A percentile compares a stretch with the other conserved stretches of the same genome.
Evolutionary conservation across 768 basidiomycete species (phyloP).

Genomic region (Kwoniella sp.): DNA sequence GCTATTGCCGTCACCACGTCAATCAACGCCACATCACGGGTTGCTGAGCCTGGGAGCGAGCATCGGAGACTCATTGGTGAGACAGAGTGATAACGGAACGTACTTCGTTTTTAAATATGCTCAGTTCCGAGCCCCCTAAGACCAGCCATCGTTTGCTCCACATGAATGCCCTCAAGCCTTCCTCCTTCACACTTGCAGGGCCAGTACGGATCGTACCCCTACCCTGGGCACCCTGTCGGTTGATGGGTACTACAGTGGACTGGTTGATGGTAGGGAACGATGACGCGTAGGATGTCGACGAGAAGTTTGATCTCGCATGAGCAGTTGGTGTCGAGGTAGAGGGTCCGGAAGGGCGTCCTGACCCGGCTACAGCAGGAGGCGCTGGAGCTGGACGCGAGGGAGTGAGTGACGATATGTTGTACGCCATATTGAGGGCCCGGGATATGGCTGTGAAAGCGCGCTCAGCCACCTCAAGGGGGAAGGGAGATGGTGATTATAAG

Average conservation of each 20-base stretch:
- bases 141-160: slow-evolving; percentile 91
- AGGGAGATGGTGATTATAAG: too few species aligned
- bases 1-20: slow-evolving; percentile 22
- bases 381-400: slow-evolving; percentile 46
- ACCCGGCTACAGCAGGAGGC: slow-evolving; percentile 17
- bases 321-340: slow-evolving; percentile 6
- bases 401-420: slow-evolving; percentile 35
- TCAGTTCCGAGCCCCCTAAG: slow-evolving; percentile 74
- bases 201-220: slow-evolving; percentile 54
- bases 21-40: too few species aligned
- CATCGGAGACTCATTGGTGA: too few species aligned
- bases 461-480: too few species aligned
- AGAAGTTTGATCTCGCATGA: slow-evolving; percentile 23
- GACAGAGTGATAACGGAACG: slow-evolving; percentile 44
- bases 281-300: slow-evolving; percentile 40
- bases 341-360: neutral
- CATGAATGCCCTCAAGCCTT: slow-evolving; percentile 85
- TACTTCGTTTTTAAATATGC: slow-evolving; percentile 91
- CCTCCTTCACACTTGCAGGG: slow-evolving; percentile 90
- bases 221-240: slow-evolving; percentile 3
- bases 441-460: too few species aligned
- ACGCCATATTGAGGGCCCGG: slow-evolving; percentile 22
- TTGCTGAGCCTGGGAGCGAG: neutral
- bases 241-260: neutral
- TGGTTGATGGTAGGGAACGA: slow-evolving; percentile 36